Conservation (phyloP, 2,329 filamentous ascomycete genomes). For the Knufia fluminis region DNA sequence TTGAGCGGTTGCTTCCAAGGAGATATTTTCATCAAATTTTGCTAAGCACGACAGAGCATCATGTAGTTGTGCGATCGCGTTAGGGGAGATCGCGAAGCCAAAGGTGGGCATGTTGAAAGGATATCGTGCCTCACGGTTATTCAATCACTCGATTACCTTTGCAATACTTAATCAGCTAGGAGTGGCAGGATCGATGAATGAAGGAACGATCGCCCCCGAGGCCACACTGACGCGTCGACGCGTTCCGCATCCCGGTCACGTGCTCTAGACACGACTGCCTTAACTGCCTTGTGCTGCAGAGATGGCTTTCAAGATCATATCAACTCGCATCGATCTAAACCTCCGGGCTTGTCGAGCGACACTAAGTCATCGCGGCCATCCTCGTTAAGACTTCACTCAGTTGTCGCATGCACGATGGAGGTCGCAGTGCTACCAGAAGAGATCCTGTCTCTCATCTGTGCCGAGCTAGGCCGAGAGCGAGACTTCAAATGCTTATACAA, state of each 20-base stretch:
- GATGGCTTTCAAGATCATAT: no score
- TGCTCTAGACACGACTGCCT: background rate
- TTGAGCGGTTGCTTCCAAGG: slow-evolving; percentile 51
- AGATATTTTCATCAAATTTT: slow-evolving; percentile 55
- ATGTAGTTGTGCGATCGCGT: slow-evolving; percentile 48
- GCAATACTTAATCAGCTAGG: no score
- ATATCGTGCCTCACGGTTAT: background rate
- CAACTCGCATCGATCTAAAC: background rate
- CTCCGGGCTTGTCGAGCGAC: background rate
- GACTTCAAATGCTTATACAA: slow-evolving; percentile 55
- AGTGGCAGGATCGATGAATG: no score
- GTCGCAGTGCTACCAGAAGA: slow-evolving; percentile 18
- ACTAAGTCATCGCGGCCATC: no score
- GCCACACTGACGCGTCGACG: background rate
- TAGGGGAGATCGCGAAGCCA: slow-evolving; percentile 47
- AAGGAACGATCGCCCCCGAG: background rate
- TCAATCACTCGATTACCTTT: no score
- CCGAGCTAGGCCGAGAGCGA: slow-evolving; percentile 46
- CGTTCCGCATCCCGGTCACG: background rate
- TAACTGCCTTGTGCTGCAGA: no score
- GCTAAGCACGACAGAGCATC: slow-evolving; percentile 51
- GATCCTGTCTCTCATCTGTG: slow-evolving; percentile 37
- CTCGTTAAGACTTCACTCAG: background rate
- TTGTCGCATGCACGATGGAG: background rate
- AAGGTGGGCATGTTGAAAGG: slow-evolving; percentile 31